Conservation (phyloP, 2,329 filamentous ascomycete genomes). For the Sordariomycetes sp. region DNA sequence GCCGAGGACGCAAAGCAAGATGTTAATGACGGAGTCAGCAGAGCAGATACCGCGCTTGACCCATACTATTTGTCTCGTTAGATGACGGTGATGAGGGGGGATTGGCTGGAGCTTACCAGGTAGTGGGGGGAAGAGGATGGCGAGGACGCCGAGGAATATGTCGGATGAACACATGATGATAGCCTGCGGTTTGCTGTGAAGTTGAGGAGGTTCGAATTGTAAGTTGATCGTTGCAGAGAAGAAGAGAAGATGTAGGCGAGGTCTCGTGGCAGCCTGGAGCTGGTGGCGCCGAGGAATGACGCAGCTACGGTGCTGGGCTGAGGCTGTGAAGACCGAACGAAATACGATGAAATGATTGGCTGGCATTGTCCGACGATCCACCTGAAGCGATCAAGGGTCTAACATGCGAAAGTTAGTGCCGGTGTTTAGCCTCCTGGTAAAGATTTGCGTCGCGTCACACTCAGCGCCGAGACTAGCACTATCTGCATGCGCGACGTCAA, state of each 20-base stretch:
- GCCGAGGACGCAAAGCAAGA: slow-evolving; percentile 74
- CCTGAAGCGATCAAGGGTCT: too few species aligned
- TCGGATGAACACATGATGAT: slow-evolving; percentile 49
- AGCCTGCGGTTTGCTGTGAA: too few species aligned
- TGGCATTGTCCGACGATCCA: too few species aligned
- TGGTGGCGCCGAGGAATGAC: neutral
- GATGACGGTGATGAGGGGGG: slow-evolving; percentile 3
- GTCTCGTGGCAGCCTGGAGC: neutral
- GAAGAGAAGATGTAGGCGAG: neutral
- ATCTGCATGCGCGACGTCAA: too few species aligned
- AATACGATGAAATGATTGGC: too few species aligned
- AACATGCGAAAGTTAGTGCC: too few species aligned
- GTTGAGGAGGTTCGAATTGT: neutral
- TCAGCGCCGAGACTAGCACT: too few species aligned
- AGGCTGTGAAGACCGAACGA: too few species aligned
- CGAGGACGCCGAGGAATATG: slow-evolving; percentile 54
- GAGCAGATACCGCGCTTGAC: slow-evolving; percentile 91
- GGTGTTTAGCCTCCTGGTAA: too few species aligned
- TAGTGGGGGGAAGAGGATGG: slow-evolving; percentile 56
- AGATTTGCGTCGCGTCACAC: too few species aligned
- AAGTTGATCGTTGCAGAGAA: neutral
- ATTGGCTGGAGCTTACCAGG: slow-evolving; percentile 39
- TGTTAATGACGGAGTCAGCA: slow-evolving; percentile 89
- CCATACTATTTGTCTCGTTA: slow-evolving; percentile 62
- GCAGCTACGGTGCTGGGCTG: neutral